Conservation (phyloP, 2,329 filamentous ascomycete genomes). For the Fusarium transvaalense region DNA sequence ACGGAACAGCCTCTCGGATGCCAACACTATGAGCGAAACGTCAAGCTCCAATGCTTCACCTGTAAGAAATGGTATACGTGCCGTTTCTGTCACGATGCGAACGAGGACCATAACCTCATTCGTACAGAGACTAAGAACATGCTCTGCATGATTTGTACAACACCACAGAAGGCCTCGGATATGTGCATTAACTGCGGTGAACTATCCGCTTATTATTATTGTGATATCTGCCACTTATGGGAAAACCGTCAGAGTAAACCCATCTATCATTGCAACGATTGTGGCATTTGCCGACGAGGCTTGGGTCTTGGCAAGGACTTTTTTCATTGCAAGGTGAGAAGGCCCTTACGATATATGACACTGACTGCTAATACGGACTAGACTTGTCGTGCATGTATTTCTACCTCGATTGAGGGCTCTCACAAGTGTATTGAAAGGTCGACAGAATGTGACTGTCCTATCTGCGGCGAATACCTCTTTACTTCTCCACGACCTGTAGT, state of each 20-base stretch:
- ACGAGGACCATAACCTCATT: conserved; percentile 82
- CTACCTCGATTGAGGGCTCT: conserved; percentile 83
- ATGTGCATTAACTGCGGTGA: conserved; percentile 82
- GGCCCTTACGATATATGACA: not conserved
- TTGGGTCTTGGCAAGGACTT: conserved; percentile 96
- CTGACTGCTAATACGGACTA: conserved; percentile 51
- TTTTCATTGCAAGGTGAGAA: conserved; percentile 91
- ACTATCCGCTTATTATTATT: conserved; percentile 89
- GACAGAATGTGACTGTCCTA: conserved; percentile 95
- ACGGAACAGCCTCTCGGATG: conserved; percentile 74
- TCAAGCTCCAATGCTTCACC: conserved; percentile 92
- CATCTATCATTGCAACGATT: conserved; percentile 97
- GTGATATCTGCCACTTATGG: conserved; percentile 95
- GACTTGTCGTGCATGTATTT: conserved; percentile 94
- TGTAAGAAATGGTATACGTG: conserved; percentile 96
- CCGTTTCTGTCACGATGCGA: conserved; percentile 90
- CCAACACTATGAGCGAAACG: conserved; percentile 92
- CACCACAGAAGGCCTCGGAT: conserved; percentile 84
- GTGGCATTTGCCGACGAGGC: conserved; percentile 93
- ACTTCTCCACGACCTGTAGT: conserved; percentile 89
- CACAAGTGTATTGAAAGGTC: conserved; percentile 96
- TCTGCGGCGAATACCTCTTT: conserved; percentile 97
- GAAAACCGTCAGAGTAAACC: conserved; percentile 91
- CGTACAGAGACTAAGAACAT: conserved; percentile 91
- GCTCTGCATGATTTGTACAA: conserved; percentile 96